phyloP scores from a whole-genome alignment of 2,329 filamentous ascomycete species.

The Apiospora arundinis region DNA sequence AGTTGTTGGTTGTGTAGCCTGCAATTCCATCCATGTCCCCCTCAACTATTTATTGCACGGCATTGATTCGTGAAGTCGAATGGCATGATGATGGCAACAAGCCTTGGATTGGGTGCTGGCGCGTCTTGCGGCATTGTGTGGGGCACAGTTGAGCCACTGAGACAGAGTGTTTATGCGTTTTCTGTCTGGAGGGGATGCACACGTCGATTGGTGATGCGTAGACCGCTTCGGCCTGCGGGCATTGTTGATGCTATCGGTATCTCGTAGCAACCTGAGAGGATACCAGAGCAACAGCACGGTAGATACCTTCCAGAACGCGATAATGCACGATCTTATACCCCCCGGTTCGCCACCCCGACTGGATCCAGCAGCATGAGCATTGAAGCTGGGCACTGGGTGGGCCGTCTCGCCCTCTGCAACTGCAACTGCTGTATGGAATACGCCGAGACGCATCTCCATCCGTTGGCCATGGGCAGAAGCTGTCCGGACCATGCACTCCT shows the following conservation, averaged over 20 bases:
- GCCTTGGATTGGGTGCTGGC: constrained; percentile 9
- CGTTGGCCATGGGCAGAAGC: neutral
- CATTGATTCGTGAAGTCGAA: constrained; percentile 12
- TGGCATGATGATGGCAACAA: constrained; percentile 12
- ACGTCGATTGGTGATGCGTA: neutral
- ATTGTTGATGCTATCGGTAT: neutral
- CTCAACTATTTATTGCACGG: neutral
- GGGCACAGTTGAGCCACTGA: constrained; percentile 6
- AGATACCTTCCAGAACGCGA: constrained; percentile 9
- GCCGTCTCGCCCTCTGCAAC: neutral
- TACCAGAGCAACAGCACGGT: constrained; percentile 9
- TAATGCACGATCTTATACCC: neutral
- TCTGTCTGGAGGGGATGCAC: neutral
- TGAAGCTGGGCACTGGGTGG: constrained; percentile 16
- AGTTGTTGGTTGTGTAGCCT: neutral
- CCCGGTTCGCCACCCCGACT: neutral
- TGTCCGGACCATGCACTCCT: constrained; percentile 7
- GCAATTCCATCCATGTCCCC: neutral
- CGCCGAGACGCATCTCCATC: constrained; percentile 8
- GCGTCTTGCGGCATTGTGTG: constrained; percentile 5
- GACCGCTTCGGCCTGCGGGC: neutral
- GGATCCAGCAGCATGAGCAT: constrained; percentile 15
- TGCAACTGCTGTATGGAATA: neutral
- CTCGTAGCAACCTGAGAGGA: constrained; percentile 12
- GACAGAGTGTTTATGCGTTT: constrained; percentile 18